Evolutionary conservation across 805 yeast genomes (phyloP).

Genomic region (Nakazawaea pomicola): DNA sequence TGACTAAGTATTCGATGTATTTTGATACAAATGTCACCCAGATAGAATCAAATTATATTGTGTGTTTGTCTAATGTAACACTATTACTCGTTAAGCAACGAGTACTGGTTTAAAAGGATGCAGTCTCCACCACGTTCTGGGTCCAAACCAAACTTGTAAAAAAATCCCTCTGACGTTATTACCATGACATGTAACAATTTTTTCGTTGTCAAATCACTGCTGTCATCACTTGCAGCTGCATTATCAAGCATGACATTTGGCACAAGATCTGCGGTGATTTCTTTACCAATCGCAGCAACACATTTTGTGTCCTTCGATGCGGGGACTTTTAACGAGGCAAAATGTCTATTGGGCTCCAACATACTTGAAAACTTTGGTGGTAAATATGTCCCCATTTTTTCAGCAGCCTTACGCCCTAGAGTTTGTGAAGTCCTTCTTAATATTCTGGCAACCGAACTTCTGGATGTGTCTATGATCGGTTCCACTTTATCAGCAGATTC

Average conservation of each 20-base stretch:
- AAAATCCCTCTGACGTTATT: slow-evolving; percentile 81
- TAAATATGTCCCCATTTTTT: slow-evolving; percentile 80
- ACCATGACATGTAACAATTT: slow-evolving; percentile 57
- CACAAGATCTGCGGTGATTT: slow-evolving; percentile 20
- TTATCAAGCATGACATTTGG: slow-evolving; percentile 19
- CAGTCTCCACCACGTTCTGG: slow-evolving; percentile 95
- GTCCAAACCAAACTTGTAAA: slow-evolving; percentile 80
- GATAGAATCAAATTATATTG: too few species aligned
- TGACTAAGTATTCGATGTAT: too few species aligned
- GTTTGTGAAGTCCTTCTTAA: slow-evolving; percentile 74
- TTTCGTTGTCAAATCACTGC: slow-evolving; percentile 15
- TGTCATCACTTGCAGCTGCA: slow-evolving; percentile 17
- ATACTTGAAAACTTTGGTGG: slow-evolving; percentile 84
- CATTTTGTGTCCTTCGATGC: slow-evolving; percentile 39
- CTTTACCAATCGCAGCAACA: slow-evolving; percentile 43
- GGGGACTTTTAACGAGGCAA: slow-evolving; percentile 64
- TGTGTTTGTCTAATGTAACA: too few species aligned
- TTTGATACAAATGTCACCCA: too few species aligned
- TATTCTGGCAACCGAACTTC: slow-evolving; percentile 71
- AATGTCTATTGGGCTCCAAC: slow-evolving; percentile 88
- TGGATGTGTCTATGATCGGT: slow-evolving; percentile 65
- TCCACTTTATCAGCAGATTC: slow-evolving; percentile 33
- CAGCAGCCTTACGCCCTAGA: slow-evolving; percentile 77
- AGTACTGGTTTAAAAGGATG: slow-evolving; percentile 66
- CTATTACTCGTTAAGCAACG: slow-evolving; percentile 27